These are phyloP conservation scores for Kregervanrija fluxuum DNA, from an alignment of 805 yeast genomes.

Conservation along the genomic window DNA sequence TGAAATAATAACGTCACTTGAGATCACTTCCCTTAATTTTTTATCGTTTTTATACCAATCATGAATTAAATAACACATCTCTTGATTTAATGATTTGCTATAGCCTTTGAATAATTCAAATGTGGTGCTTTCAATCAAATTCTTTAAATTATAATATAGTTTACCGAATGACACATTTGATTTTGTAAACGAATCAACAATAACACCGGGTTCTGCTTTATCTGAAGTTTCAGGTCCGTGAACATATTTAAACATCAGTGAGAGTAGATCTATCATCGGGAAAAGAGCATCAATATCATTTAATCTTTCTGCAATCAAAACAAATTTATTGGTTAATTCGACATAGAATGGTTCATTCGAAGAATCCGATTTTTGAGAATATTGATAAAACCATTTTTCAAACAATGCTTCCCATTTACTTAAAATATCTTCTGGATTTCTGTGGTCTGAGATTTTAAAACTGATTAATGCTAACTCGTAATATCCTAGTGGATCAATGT, in stretches of 20 bases:
- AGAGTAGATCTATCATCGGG: conserved; percentile 66
- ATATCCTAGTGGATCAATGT: conserved; percentile 82
- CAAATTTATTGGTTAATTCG: conserved; percentile 32
- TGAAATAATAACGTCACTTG: conserved; percentile 37
- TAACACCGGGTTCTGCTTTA: conserved; percentile 36
- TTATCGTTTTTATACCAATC: conserved; percentile 63
- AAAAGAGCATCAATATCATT: conserved; percentile 69
- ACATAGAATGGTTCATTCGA: conserved; percentile 33
- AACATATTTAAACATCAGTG: conserved; percentile 53
- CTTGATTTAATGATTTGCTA: conserved; percentile 32
- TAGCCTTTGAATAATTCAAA: conserved; percentile 46
- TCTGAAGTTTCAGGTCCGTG: conserved; percentile 17
- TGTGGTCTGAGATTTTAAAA: conserved; percentile 77
- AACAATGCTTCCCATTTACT: conserved; percentile 75
- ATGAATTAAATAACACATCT: conserved; percentile 58
- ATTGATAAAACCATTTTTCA: conserved; percentile 38
- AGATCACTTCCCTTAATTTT: conserved; percentile 50
- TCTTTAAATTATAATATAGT: conserved; percentile 56
- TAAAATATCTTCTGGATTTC: conserved; percentile 75
- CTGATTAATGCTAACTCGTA: conserved; percentile 72
- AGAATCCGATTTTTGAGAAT: conserved; percentile 14
- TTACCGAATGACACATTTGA: conserved; percentile 61
- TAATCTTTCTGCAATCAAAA: conserved; percentile 49
- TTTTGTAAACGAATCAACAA: conserved; percentile 55
- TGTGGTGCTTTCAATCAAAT: conserved; percentile 52